Evolutionary conservation across 2,329 filamentous ascomycete species (phyloP), one percentile per base, ranked within the genome.

Genomic region (Seiridium cupressi): DNA sequence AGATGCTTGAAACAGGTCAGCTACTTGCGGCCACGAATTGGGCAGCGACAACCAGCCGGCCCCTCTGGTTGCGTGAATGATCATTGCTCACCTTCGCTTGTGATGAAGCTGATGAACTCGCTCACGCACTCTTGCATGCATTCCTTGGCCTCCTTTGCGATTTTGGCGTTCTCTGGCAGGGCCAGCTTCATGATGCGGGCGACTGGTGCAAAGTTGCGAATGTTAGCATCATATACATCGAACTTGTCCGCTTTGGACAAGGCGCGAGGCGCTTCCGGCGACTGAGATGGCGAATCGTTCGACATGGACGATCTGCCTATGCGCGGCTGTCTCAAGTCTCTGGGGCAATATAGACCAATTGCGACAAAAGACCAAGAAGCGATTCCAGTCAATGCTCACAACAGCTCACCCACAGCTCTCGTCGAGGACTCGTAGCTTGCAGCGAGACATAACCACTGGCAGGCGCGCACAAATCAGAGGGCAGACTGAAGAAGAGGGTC

Each of bases 101-200:
- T 99, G 74, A 99, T 98, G 83, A 99, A 99, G 5, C 92, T 97
- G 81, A 99, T 99, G 77, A 99, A 99, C 79, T 99, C 95, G 87
- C 93, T 97, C 61, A 99, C 95, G 73, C 95, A 99, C 77, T 99
- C 95, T 77, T 99, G 95, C 95, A 99, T 98, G 79, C 95, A 99
- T 76, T 99, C 95, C 77, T 99, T 99, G 59, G 95, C 95, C 75
- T 99, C 95, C 75, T 99, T 99, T 62, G 93, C 93, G 63, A 99
- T 99, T 79, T 99, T 99, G 68, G 95, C 95, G 73, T 99, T 99
- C 66, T 99, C 95, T 56, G 95, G 95, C 54, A 99, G 84, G 5
- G 95, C 95, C 70, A 93, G 90, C 78, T 99, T 99, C 95, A 99
- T 99, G 76, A 99, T 98, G 60, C 95, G 90, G 66, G 95, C 95